These are phyloP conservation scores for Naegleria fowleri DNA, from an alignment of 208 protist species.

Conservation along the genomic window DNA sequence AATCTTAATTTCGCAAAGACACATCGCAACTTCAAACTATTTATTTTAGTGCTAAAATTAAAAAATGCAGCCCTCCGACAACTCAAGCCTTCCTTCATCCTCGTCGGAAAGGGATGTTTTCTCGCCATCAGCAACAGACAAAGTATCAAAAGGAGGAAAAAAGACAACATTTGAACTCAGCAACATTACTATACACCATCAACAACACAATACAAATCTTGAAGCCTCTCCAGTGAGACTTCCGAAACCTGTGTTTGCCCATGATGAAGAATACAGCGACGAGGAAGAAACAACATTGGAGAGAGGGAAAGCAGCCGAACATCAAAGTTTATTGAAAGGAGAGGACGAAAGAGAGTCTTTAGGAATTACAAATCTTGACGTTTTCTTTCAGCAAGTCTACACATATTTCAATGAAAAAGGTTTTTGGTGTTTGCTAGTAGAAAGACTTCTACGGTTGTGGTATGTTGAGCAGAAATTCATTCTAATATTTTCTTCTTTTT, in stretches of 20 bases:
- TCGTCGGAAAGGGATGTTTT: background rate
- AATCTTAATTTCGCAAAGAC: too few relatives aligned
- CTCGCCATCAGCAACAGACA: background rate
- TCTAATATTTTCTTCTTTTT: background rate
- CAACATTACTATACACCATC: background rate
- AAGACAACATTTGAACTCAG: background rate
- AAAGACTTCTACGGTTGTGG: conserved; percentile 38
- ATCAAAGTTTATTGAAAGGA: conserved; percentile 22
- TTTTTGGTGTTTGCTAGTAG: conserved; percentile 43
- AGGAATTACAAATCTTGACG: conserved; percentile 37
- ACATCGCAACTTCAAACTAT: too few relatives aligned
- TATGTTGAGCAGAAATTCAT: conserved; percentile 2
- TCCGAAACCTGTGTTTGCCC: background rate
- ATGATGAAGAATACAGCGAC: background rate
- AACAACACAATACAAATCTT: background rate
- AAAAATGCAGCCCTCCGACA: too few relatives aligned
- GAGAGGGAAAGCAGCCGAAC: conserved; percentile 1
- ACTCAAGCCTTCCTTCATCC: background rate
- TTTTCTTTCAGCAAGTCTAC: conserved; percentile 42
- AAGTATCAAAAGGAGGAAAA: background rate
- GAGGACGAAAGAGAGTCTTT: background rate
- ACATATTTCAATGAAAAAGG: conserved; percentile 46
- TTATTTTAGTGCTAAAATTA: too few relatives aligned
- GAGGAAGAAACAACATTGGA: background rate
- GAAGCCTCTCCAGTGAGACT: background rate